Evolutionary conservation across 2,329 filamentous ascomycete genomes (phyloP), one percentile per base, ranked within the genome.

Genomic region (Acarospora socialis): DNA sequence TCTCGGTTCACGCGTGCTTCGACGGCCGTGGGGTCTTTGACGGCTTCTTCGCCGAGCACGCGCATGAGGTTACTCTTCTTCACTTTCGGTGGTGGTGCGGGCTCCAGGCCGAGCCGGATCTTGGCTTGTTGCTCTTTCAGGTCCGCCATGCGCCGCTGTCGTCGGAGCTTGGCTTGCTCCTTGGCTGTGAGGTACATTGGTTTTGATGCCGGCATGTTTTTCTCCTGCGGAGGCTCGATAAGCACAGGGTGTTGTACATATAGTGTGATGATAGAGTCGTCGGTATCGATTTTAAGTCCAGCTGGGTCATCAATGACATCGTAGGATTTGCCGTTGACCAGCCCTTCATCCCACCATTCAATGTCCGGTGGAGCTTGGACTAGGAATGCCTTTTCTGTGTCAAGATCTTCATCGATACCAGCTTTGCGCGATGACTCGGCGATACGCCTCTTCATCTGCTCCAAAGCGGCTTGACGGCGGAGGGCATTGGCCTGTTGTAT

Each of bases 61-160:
- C 86, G 78, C 90, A 98, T 98, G 51, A 98, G 70, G 54, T 98
- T 98, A 36, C 79, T 81, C 56, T 92, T 92, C 60, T 94, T 95
- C 45, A 98, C 83, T 57, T 95, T 98, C 7, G 90, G 87, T 16
- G 86, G 80, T 17, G 86, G 84, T 13, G 87, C 82, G 3, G 86
- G 83, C 38, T 87, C 78, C 9, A 98, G 67, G 13, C 90, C 90
- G 7, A 98, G 65, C 36, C 87, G 72, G 40, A 95, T 90, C 61
- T 98, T 95, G 21, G 87, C 86, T 57, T 98, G 90, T 50, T 86
- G 77, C 56, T 98, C 92, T 54, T 95, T 95, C 41, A 92, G 65
- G 41, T 94, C 83, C 23, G 81, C 86, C 72, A 87, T 87, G 42
- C 92, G 75, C 33, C 83, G 75, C 56, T 94, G 84, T 21, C 90